Percentiles rank a stretch among this genome's conserved stretches.
phyloP scores from a whole-genome alignment of 2,329 filamentous ascomycete genomes.

The Elsinoe perseae region DNA sequence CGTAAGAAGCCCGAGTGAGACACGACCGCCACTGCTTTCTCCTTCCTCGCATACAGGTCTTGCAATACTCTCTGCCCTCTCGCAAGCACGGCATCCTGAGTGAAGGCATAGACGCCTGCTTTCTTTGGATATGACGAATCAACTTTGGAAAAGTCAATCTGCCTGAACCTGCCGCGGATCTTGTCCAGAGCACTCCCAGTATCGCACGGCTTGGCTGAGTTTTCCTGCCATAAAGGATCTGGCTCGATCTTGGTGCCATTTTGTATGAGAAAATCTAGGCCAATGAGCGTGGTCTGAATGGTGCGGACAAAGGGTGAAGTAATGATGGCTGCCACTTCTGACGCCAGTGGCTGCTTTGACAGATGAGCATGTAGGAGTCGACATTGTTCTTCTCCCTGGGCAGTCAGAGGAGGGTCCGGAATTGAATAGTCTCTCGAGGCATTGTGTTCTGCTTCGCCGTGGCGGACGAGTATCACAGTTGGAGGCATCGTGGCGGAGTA shows the following conservation, averaged over 20 bases:
- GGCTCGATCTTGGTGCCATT: conserved; percentile 48
- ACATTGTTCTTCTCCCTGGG: conserved; percentile 37
- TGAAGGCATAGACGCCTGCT: conserved; percentile 50
- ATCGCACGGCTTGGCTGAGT: conserved; percentile 50
- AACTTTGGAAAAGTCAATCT: conserved; percentile 49
- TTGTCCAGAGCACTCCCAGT: conserved; percentile 45
- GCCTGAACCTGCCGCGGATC: conserved; percentile 45
- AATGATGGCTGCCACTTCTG: conserved; percentile 48
- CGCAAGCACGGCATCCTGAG: conserved; percentile 44
- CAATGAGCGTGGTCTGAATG: conserved; percentile 54
- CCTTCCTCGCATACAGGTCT: conserved; percentile 46
- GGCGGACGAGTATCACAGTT: conserved; percentile 40
- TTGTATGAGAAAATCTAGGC: conserved; percentile 52
- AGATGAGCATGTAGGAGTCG: conserved; percentile 33
- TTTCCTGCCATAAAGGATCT: conserved; percentile 57
- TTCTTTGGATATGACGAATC: conserved; percentile 59
- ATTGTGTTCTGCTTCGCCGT: conserved; percentile 25
- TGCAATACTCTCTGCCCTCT: conserved; percentile 48
- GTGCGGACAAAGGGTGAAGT: conserved; percentile 60
- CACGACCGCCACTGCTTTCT: conserved; percentile 57
- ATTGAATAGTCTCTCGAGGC: conserved; percentile 32
- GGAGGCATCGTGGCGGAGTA: conserved; percentile 31
- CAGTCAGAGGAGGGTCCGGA: conserved; percentile 36
- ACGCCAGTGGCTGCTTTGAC: conserved; percentile 30
- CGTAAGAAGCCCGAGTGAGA: conserved; percentile 58